Conservation (phyloP, 2,329 filamentous ascomycete genomes). For the Xylariaceae sp. region DNA sequence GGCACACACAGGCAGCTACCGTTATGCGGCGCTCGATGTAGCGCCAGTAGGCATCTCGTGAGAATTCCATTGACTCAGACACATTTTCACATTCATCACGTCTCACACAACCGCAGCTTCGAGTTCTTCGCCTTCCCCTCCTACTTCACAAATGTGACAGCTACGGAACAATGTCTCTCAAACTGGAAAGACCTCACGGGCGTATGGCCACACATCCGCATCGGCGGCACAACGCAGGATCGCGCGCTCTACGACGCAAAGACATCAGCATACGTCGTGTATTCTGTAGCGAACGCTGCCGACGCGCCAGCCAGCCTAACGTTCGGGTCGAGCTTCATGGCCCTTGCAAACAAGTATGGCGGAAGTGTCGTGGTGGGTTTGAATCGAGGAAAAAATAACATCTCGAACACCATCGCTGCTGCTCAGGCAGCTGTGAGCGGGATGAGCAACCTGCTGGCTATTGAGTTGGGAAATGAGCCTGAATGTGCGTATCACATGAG, state of each 20-base stretch:
- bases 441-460: slow-evolving; percentile 50
- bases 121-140: slow-evolving; percentile 57
- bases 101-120: slow-evolving; percentile 33
- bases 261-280: slow-evolving; percentile 46
- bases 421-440: slow-evolving; percentile 42
- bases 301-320: slow-evolving; percentile 50
- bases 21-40: slow-evolving; percentile 35
- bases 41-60: slow-evolving; percentile 47
- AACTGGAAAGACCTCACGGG: slow-evolving; percentile 51
- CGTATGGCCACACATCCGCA: slow-evolving; percentile 51
- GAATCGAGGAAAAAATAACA: slow-evolving; percentile 51
- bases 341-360: slow-evolving; percentile 45
- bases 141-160: slow-evolving; percentile 51
- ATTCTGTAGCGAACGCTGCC: slow-evolving; percentile 44
- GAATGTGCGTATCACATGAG: slow-evolving; percentile 35
- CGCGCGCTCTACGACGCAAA: slow-evolving; percentile 49
- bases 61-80: slow-evolving; percentile 12
- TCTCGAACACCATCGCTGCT: slow-evolving; percentile 53
- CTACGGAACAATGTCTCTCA: slow-evolving; percentile 49
- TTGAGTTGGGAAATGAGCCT: slow-evolving; percentile 58
- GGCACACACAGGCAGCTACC: slow-evolving; percentile 24
- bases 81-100: neutral
- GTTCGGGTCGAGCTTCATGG: slow-evolving; percentile 52
- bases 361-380: slow-evolving; percentile 52
- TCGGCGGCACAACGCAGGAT: slow-evolving; percentile 60